Evolutionary conservation across 176 grass and related monocot genomes (phyloP).

Genomic region (Raddia guianensis): DNA sequence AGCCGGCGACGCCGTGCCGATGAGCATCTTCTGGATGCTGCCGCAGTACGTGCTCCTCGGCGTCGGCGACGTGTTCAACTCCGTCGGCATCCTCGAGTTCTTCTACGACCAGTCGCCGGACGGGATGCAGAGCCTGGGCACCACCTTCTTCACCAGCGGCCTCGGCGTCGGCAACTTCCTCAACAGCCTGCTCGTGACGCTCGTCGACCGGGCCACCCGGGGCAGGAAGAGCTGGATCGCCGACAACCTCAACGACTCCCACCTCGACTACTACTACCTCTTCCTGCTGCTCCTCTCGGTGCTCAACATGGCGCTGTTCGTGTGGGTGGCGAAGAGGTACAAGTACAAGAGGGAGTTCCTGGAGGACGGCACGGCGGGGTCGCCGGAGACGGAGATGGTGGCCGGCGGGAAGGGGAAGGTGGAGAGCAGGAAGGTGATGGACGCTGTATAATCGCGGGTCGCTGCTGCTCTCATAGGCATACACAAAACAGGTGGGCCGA

Average conservation of each 20-base stretch:
- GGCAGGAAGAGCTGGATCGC: slow-evolving; percentile 63
- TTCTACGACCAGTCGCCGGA: slow-evolving; percentile 86
- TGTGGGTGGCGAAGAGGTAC: slow-evolving; percentile 55
- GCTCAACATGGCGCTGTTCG: slow-evolving; percentile 56
- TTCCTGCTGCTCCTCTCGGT: slow-evolving; percentile 59
- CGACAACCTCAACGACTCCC: slow-evolving; percentile 71
- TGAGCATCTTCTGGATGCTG: slow-evolving; percentile 81
- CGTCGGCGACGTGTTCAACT: slow-evolving; percentile 70
- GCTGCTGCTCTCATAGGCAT: background rate
- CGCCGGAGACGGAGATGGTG: slow-evolving; percentile 24
- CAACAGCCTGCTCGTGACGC: slow-evolving; percentile 71
- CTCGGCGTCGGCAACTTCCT: slow-evolving; percentile 72
- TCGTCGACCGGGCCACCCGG: slow-evolving; percentile 51
- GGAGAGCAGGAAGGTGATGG: slow-evolving; percentile 37
- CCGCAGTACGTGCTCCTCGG: slow-evolving; percentile 76
- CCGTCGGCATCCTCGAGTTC: slow-evolving; percentile 77
- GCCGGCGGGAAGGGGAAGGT: slow-evolving; percentile 5
- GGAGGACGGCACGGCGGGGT: slow-evolving; percentile 14
- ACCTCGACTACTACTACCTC: slow-evolving; percentile 71
- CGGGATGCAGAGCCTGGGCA: slow-evolving; percentile 72
- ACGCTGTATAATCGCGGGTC: background rate
- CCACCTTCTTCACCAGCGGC: slow-evolving; percentile 76
- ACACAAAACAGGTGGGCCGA: too few species aligned
- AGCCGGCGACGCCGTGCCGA: slow-evolving; percentile 54
- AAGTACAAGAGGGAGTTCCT: slow-evolving; percentile 60